Base-by-base conservation (phyloP, 306 rosid genomes). In the Prinsepia uniflora region DNA sequence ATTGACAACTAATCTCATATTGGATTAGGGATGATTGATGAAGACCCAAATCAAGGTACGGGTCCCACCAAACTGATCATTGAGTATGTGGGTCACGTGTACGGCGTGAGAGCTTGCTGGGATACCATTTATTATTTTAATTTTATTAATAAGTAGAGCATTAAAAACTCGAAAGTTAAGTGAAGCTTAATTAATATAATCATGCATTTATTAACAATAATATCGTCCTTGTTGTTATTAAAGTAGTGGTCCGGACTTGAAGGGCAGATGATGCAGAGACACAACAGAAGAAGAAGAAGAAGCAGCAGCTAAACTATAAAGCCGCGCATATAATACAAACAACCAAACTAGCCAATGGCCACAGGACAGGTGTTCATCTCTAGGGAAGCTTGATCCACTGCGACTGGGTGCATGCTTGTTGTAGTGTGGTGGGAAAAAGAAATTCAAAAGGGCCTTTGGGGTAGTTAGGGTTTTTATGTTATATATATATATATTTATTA, bases 11-110 rank as follows among this genome's bases (percentile, higher is more conserved):
- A 2, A 30, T 30, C 2, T 30, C 36, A 30, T 30, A 30, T 30
- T 30, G 36, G 36, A 30, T 30, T 30, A 30, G 47, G 50, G 11
- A 61, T 78, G 75, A 78, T 79, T 83, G 79, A 85, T 65, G 79
- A 75, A 24, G 40, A 79, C 73, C 7, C 42, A 56, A 19, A 64
- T 77, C 62, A 44, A 63, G 36, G 65, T 53, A 71, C 46, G 86
- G 22, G 30, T 24, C 76, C 84, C 79, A 80, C 86, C 73, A 82
- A 11, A 63, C 75, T 72, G 79, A 80, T 82, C 78, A 82, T 81
- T 80, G 59, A 75, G 76, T 71, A 6, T 80, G 81, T 85, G 88
- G 91, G 84, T 79, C 91, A 84, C 85, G 86, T 82, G 91, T 80
- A 84, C 80, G 83, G 81, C 76, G 46, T 45, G 77, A 76, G 73